Percentiles rank a stretch among this genome's conserved stretches.
These are phyloP conservation scores for Corymbia citriodora DNA, from an alignment of 441 rosid species.

Conservation along the genomic window DNA sequence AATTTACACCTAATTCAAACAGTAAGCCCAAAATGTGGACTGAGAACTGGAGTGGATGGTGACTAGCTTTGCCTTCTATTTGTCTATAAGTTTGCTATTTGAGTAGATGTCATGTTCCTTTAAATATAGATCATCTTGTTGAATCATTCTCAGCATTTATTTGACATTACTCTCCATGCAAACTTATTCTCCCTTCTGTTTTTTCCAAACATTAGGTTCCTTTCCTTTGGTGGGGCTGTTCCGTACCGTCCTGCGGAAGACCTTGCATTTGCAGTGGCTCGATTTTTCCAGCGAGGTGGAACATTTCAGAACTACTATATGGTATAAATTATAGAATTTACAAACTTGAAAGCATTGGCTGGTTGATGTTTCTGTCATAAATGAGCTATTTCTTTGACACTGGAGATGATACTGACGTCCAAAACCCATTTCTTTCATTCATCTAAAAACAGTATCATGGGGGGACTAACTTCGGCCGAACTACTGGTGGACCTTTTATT, in stretches of 20 bases:
- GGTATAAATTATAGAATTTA: constrained; percentile 25
- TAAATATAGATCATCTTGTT: not conserved
- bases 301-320: constrained; percentile 79
- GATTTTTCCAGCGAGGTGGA: constrained; percentile 72
- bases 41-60: constrained; percentile 86
- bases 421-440: constrained; percentile 11
- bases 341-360: not conserved
- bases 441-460: constrained; percentile 52
- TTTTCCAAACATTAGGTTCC: constrained; percentile 33
- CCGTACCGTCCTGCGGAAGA: constrained; percentile 72
- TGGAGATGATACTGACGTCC: not conserved
- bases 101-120: not conserved
- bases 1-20: constrained; percentile 68
- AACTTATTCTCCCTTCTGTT: not conserved
- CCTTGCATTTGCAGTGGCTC: constrained; percentile 70
- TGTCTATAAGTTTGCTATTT: not conserved
- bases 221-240: constrained; percentile 49
- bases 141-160: not conserved
- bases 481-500: constrained; percentile 79
- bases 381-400: not conserved
- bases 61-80: constrained; percentile 1
- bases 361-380: not conserved
- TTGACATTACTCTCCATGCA: not conserved
- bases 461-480: constrained; percentile 70
- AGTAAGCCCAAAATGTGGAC: constrained; percentile 76